A percentile compares a stretch with the other conserved stretches of the same genome.
Conservation (phyloP, 2,329 filamentous ascomycete species). For the Arthroderma uncinatum region DNA sequence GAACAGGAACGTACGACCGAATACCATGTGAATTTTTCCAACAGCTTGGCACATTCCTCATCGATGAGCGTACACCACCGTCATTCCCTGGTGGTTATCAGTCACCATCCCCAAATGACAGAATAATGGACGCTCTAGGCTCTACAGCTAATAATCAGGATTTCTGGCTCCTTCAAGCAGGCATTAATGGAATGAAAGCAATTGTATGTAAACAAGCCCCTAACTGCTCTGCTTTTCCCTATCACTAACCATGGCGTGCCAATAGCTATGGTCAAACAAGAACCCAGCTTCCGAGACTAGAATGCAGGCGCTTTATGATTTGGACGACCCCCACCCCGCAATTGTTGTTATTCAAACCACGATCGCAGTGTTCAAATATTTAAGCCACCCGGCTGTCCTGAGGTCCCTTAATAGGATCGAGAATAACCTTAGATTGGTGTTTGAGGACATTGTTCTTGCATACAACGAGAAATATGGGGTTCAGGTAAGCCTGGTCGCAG, state of each 20-base stretch:
- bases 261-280: neutral
- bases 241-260: too few relatives aligned
- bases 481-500: too few relatives aligned
- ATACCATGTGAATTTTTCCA: neutral
- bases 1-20: neutral
- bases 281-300: neutral
- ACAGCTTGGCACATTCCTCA: neutral
- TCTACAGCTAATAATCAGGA: neutral
- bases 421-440: too few relatives aligned
- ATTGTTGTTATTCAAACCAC: neutral
- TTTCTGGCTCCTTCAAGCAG: neutral
- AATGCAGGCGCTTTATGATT: neutral
- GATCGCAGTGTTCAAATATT: neutral
- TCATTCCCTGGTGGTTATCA: neutral
- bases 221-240: neutral
- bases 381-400: neutral
- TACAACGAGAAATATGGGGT: neutral
- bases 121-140: constrained; percentile 7
- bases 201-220: neutral
- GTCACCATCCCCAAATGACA: neutral
- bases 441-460: too few relatives aligned
- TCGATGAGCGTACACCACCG: neutral
- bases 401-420: neutral
- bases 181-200: neutral
- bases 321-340: neutral